A percentile compares a stretch with the other conserved stretches of the same genome.
phyloP scores from a whole-genome alignment of 768 basidiomycete genomes.

The Mycena amicta region DNA sequence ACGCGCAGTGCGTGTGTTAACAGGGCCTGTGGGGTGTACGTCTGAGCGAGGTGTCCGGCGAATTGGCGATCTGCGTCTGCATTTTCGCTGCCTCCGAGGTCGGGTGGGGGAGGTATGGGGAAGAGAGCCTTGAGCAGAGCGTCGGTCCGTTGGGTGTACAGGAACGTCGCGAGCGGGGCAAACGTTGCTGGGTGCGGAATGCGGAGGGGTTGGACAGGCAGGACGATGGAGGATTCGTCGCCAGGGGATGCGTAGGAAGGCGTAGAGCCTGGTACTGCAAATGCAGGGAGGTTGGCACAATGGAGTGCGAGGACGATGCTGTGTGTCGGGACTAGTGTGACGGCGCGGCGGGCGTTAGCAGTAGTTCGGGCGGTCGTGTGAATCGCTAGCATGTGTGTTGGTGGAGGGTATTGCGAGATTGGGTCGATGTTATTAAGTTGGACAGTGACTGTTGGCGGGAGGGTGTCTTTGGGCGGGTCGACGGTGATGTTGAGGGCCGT shows the following conservation, averaged over 20 bases:
- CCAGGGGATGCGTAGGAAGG: conserved; percentile 33
- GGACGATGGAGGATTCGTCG: conserved; percentile 34
- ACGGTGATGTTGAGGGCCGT: conserved; percentile 41
- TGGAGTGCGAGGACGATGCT: conserved; percentile 53
- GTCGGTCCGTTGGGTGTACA: conserved; percentile 52
- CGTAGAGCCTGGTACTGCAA: conserved; percentile 34
- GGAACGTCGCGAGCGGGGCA: conserved; percentile 44
- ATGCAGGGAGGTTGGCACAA: conserved; percentile 49
- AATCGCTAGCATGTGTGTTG: conserved; percentile 39
- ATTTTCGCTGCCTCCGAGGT: conserved; percentile 31
- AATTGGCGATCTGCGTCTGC: conserved; percentile 22
- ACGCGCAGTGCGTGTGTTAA: conserved; percentile 51
- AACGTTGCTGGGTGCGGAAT: conserved; percentile 55
- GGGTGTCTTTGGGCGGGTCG: conserved; percentile 29
- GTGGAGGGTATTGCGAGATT: conserved; percentile 19
- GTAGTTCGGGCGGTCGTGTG: conserved; percentile 17
- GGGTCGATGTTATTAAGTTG: conserved; percentile 34
- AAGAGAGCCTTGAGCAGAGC: conserved; percentile 41
- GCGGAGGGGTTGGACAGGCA: conserved; percentile 56
- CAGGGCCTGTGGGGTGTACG: conserved; percentile 48
- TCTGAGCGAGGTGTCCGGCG: conserved; percentile 39
- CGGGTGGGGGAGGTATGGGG: conserved; percentile 38
- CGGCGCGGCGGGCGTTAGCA: conserved; percentile 4
- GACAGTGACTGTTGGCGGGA: conserved; percentile 49
- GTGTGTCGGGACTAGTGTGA: conserved; percentile 51